Percentiles rank a stretch among this genome's conserved stretches.
Evolutionary conservation across 1,284 basidiomycete species (phyloP).

Genomic region (Heimioporus retisporus): DNA sequence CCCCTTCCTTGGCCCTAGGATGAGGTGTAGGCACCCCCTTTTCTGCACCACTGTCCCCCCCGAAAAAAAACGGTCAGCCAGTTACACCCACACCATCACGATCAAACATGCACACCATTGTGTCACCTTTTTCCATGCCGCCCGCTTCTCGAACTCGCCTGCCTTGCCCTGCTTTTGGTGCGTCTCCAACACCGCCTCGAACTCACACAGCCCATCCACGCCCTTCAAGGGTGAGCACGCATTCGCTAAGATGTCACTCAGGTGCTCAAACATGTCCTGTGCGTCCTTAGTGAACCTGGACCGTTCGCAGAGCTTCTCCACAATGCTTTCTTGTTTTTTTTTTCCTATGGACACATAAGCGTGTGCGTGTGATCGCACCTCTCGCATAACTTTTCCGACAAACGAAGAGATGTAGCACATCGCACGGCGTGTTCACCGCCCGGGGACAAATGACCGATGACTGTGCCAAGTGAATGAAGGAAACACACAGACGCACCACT

Average conservation of each 20-base stretch:
- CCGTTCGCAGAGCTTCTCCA: constrained; percentile 95
- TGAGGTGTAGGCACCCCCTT: constrained; percentile 27
- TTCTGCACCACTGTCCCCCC: constrained; percentile 37
- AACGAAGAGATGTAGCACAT: constrained; percentile 98
- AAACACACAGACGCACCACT: no score
- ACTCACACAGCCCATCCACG: constrained; percentile 91
- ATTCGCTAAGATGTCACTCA: constrained; percentile 90
- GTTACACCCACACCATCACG: no score
- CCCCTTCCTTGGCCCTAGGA: no score
- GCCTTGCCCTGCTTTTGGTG: constrained; percentile 89
- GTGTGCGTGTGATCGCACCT: not conserved
- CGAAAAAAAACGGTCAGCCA: no score
- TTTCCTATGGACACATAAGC: constrained; percentile 68
- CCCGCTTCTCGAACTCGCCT: constrained; percentile 90
- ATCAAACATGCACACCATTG: constrained; percentile 49
- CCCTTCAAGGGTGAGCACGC: constrained; percentile 89
- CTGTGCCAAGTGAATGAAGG: no score
- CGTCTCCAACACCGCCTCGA: constrained; percentile 87
- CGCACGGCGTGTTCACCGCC: constrained; percentile 95
- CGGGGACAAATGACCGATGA: constrained; percentile 86
- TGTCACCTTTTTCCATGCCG: constrained; percentile 74
- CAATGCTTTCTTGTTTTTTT: constrained; percentile 95
- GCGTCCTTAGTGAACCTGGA: constrained; percentile 92
- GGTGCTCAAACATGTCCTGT: constrained; percentile 85
- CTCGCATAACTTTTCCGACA: constrained; percentile 90